These are phyloP conservation scores for Spatholobus suberectus DNA, from an alignment of 306 rosid genomes.

Conservation along the genomic window DNA sequence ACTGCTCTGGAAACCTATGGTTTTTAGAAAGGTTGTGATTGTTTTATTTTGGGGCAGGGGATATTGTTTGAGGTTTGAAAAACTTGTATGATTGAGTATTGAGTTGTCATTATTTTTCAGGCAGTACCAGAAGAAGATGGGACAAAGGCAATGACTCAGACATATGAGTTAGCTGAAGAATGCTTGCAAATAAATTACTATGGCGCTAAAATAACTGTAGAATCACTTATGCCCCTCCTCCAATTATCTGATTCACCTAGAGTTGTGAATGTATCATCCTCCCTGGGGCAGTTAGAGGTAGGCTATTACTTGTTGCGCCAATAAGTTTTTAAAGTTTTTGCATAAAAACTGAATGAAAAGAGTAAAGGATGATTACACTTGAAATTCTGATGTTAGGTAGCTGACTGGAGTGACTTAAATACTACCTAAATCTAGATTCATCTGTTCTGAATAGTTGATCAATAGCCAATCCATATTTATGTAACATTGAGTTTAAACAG, in stretches of 20 bases:
- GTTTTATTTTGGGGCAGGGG: too few species aligned
- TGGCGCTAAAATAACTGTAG: conserved; percentile 36
- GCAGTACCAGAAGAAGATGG: conserved; percentile 27
- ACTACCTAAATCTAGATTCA: neutral
- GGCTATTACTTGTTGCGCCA: neutral
- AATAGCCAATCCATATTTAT: neutral
- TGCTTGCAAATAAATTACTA: conserved; percentile 54
- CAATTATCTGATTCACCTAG: conserved; percentile 47
- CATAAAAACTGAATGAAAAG: neutral
- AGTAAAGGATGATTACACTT: neutral
- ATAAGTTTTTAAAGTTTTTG: neutral
- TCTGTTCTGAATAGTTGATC: neutral
- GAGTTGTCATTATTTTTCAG: conserved; percentile 21
- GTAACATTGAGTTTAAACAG: neutral
- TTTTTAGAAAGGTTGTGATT: too few species aligned
- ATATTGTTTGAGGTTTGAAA: neutral
- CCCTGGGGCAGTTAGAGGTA: conserved; percentile 44
- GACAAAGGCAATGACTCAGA: conserved; percentile 17
- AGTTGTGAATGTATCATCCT: conserved; percentile 59
- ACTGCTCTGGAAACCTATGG: too few species aligned
- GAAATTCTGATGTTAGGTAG: neutral
- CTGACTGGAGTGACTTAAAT: too few species aligned
- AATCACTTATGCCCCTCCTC: conserved; percentile 46
- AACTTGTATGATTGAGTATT: neutral
- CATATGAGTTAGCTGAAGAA: conserved; percentile 51